Conservation (phyloP, 2,329 filamentous ascomycete genomes). For the Fusarium sp. region DNA sequence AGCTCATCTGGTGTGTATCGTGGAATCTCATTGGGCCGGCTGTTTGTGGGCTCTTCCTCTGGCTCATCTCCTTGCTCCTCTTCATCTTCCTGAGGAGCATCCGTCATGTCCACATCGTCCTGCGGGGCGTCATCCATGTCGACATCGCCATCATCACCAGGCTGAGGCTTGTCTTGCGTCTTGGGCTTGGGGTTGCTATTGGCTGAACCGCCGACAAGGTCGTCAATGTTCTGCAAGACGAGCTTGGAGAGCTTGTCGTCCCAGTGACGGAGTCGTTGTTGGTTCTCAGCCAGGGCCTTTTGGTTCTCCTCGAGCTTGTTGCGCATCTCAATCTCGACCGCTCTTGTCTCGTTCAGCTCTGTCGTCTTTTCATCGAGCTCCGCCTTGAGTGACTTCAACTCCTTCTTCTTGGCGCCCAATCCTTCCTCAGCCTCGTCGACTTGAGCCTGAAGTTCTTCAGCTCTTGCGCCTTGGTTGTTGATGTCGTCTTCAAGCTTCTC, state of each 20-base stretch:
- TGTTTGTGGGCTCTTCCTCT: constrained; percentile 42
- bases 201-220: constrained; percentile 62
- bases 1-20: constrained; percentile 80
- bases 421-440: constrained; percentile 86
- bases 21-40: constrained; percentile 71
- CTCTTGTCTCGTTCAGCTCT: constrained; percentile 89
- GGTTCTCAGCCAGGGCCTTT: constrained; percentile 86
- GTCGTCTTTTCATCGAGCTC: constrained; percentile 87
- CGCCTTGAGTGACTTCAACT: constrained; percentile 80
- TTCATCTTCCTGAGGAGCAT: constrained; percentile 48
- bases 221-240: constrained; percentile 80
- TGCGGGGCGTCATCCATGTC: constrained; percentile 48
- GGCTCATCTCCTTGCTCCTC: constrained; percentile 43
- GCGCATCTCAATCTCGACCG: constrained; percentile 95
- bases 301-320: constrained; percentile 98
- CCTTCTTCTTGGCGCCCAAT: constrained; percentile 81
- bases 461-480: constrained; percentile 78
- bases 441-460: constrained; percentile 75
- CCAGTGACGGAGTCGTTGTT: constrained; percentile 87
- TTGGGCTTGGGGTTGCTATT: constrained; percentile 46
- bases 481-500: constrained; percentile 84
- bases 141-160: constrained; percentile 48
- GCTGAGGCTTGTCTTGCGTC: constrained; percentile 38
- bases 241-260: constrained; percentile 90
- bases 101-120: constrained; percentile 48